A percentile compares a stretch with the other conserved stretches of the same genome.
Conservation (phyloP, 345 rosid genomes). For the Eucalyptus caleyi region DNA sequence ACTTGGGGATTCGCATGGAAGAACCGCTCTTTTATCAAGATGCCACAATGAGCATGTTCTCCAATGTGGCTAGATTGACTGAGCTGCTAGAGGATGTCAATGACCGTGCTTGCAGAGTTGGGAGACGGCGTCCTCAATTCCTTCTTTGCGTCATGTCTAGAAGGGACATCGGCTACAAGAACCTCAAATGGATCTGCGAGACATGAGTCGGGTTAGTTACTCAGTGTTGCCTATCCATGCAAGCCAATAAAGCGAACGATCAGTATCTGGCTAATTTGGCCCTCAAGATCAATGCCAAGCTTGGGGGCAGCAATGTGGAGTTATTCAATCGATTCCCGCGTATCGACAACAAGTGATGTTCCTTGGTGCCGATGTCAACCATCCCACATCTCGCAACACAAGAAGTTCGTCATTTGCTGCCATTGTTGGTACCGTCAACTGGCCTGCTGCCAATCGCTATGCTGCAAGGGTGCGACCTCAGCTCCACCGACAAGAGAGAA, state of each 20-base stretch:
- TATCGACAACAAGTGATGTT: too few species aligned
- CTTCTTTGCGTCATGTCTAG: slow-evolving; percentile 70
- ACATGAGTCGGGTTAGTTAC: slow-evolving; percentile 57
- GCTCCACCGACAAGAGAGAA: too few species aligned
- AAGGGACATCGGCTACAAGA: slow-evolving; percentile 48
- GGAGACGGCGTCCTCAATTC: not conserved
- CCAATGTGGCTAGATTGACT: slow-evolving; percentile 16
- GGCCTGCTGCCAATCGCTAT: too few species aligned
- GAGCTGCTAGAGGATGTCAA: slow-evolving; percentile 25
- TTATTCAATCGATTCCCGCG: too few species aligned
- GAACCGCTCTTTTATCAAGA: slow-evolving; percentile 10
- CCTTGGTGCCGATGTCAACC: too few species aligned
- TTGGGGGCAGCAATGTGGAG: too few species aligned
- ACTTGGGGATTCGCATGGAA: slow-evolving; percentile 48
- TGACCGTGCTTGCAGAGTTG: slow-evolving; percentile 4
- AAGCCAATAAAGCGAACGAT: slow-evolving; percentile 33
- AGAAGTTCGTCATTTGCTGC: too few species aligned
- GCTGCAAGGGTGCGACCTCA: too few species aligned
- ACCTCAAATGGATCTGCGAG: slow-evolving; percentile 83
- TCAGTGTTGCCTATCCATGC: slow-evolving; percentile 44
- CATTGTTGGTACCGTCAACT: too few species aligned
- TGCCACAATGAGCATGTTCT: slow-evolving; percentile 30
- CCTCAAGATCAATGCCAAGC: too few species aligned
- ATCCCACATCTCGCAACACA: too few species aligned
- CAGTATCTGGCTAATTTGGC: slow-evolving; percentile 30